Percentiles rank a stretch among this genome's conserved stretches.
These are phyloP conservation scores for Mycena sanguinolenta DNA, from an alignment of 768 basidiomycete species.

Conservation along the genomic window DNA sequence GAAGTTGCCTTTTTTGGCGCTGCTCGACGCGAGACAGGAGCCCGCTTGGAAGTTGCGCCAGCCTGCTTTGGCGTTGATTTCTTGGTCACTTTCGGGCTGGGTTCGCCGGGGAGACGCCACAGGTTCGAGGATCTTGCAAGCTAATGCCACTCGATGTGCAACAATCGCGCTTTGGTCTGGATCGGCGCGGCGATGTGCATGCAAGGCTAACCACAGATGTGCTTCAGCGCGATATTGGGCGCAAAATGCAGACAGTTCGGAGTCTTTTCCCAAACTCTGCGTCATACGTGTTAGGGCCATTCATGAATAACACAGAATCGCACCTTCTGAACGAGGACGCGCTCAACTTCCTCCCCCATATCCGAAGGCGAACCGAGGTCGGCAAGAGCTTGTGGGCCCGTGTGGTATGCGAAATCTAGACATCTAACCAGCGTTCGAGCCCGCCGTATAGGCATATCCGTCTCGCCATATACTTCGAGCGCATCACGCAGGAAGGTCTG, in stretches of 20 bases:
- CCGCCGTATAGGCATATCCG: conserved; percentile 67
- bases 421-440: conserved; percentile 68
- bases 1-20: conserved; percentile 36
- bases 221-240: conserved; percentile 66
- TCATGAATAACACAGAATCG: conserved; percentile 28
- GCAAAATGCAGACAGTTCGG: conserved; percentile 47
- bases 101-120: conserved; percentile 43
- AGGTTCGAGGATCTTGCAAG: conserved; percentile 61
- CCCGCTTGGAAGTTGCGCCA: conserved; percentile 41
- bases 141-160: conserved; percentile 65
- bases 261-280: conserved; percentile 54
- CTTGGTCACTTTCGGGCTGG: conserved; percentile 33
- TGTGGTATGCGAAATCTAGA: conserved; percentile 66
- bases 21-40: conserved; percentile 27
- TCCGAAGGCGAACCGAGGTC: conserved; percentile 48
- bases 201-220: conserved; percentile 79
- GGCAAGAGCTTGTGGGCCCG: conserved; percentile 39
- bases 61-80: conserved; percentile 43
- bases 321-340: conserved; percentile 59
- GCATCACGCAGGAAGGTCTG: conserved; percentile 61
- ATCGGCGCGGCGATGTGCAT: conserved; percentile 71
- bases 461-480: conserved; percentile 61
- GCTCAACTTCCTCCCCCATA: conserved; percentile 57
- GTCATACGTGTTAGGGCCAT: neutral
- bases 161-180: conserved; percentile 60